Percentiles rank a stretch among this genome's conserved stretches.
phyloP scores from a whole-genome alignment of 148 eudicot genomes.

The Rhododendron simsii region DNA sequence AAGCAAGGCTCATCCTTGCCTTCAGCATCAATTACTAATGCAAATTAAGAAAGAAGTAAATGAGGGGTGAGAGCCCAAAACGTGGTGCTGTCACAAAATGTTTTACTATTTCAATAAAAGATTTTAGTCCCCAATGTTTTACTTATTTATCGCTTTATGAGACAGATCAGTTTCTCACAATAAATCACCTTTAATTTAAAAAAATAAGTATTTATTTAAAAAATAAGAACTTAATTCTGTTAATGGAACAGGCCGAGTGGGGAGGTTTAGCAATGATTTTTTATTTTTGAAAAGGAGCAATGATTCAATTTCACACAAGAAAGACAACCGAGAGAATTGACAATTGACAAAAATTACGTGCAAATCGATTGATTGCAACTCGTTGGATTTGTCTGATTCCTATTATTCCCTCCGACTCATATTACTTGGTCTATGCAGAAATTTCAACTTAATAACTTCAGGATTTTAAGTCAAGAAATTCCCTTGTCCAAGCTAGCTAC shows the following conservation, averaged over 20 bases:
- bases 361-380: background rate
- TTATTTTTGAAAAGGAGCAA: background rate
- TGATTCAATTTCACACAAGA: background rate
- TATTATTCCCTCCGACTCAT: background rate
- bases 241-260: background rate
- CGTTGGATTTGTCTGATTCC: background rate
- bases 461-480: background rate
- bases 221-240: no score
- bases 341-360: background rate
- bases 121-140: no score
- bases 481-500: background rate
- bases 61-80: no score
- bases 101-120: no score
- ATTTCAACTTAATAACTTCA: background rate
- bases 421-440: background rate
- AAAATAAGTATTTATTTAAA: no score
- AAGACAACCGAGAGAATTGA: background rate
- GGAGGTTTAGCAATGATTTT: background rate
- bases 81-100: no score
- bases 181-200: no score
- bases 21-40: no score
- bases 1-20: no score
- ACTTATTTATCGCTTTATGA: no score
- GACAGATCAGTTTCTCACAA: no score
- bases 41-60: no score